Evolutionary conservation across 768 basidiomycete species (phyloP).

Genomic region (Russula dissimulans): DNA sequence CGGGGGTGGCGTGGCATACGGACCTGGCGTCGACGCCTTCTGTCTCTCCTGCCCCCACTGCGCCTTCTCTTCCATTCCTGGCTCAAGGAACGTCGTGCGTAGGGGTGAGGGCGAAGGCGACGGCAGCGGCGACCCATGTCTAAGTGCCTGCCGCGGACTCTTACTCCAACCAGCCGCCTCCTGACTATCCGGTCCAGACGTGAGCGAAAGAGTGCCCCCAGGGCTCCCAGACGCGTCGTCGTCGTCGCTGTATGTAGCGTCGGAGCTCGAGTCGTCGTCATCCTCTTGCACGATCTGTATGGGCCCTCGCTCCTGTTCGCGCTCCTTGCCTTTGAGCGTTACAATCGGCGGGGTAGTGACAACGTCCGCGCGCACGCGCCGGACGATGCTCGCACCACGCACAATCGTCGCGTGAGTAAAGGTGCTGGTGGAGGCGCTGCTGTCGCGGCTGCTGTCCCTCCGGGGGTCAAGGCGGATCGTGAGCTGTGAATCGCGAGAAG

Average conservation of each 20-base stretch:
- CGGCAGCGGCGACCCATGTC: not conserved
- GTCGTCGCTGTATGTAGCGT: not conserved
- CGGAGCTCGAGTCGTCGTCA: conserved; percentile 9
- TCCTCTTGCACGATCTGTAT: conserved; percentile 4
- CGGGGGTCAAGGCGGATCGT: conserved; percentile 10
- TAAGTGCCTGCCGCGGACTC: conserved; percentile 1
- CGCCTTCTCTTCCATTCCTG: not conserved
- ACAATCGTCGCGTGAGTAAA: conserved; percentile 20
- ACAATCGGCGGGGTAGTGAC: not conserved
- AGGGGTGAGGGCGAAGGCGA: conserved; percentile 12
- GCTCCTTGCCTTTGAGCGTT: conserved; percentile 9
- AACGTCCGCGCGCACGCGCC: conserved; percentile 17
- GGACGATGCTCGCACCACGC: conserved; percentile 18
- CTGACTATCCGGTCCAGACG: conserved; percentile 16
- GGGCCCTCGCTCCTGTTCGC: not conserved
- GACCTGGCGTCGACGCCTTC: not conserved
- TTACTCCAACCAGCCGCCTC: conserved; percentile 9
- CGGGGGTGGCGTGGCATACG: not conserved
- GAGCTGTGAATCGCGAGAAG: conserved; percentile 10
- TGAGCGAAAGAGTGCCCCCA: conserved; percentile 10
- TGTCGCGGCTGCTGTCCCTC: conserved; percentile 14
- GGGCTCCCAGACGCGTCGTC: conserved; percentile 1
- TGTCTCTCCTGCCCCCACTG: not conserved
- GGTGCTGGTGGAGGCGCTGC: conserved; percentile 14
- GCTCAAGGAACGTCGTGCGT: conserved; percentile 7